A percentile compares a stretch with the other conserved stretches of the same genome.
Evolutionary conservation across 768 basidiomycete species (phyloP).

Genomic region (Stropharia rugosoannulata): DNA sequence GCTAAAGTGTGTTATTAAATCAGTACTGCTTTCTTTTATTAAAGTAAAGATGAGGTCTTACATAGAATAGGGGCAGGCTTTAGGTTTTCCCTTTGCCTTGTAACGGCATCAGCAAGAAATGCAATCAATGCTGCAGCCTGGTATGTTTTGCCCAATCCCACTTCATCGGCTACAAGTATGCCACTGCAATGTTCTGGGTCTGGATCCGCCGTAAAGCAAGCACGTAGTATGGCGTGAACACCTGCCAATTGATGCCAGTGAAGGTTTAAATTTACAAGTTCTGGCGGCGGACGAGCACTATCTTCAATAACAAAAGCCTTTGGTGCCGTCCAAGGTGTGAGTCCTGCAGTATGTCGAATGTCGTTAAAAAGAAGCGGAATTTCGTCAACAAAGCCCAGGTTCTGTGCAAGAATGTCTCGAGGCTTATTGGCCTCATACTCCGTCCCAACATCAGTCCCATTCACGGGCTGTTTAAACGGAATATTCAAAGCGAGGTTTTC

Average conservation of each 20-base stretch:
- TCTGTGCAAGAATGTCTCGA: background rate
- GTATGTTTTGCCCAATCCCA: constrained; percentile 30
- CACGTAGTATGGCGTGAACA: constrained; percentile 17
- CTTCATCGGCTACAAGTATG: constrained; percentile 24
- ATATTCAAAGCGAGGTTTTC: background rate
- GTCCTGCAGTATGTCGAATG: constrained; percentile 11
- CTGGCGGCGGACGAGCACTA: background rate
- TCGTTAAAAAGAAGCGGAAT: constrained; percentile 22
- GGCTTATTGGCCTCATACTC: constrained; percentile 16
- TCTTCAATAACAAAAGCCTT: background rate
- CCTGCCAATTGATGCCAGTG: constrained; percentile 27
- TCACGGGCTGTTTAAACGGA: too few relatives aligned
- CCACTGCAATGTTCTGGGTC: constrained; percentile 3
- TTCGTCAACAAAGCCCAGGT: constrained; percentile 18
- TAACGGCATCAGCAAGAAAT: constrained; percentile 13
- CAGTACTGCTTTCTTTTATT: too few relatives aligned
- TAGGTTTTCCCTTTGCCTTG: background rate
- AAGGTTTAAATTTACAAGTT: constrained; percentile 1
- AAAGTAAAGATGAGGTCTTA: too few relatives aligned
- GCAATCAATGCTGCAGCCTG: constrained; percentile 18
- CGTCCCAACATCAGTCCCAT: constrained; percentile 18
- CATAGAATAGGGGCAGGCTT: background rate
- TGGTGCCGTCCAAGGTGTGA: constrained; percentile 18
- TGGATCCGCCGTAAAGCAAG: background rate
- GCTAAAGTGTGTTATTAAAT: background rate